Base-by-base conservation (phyloP, 2,329 filamentous ascomycete genomes). In the Pseudopithomyces chartarum region DNA sequence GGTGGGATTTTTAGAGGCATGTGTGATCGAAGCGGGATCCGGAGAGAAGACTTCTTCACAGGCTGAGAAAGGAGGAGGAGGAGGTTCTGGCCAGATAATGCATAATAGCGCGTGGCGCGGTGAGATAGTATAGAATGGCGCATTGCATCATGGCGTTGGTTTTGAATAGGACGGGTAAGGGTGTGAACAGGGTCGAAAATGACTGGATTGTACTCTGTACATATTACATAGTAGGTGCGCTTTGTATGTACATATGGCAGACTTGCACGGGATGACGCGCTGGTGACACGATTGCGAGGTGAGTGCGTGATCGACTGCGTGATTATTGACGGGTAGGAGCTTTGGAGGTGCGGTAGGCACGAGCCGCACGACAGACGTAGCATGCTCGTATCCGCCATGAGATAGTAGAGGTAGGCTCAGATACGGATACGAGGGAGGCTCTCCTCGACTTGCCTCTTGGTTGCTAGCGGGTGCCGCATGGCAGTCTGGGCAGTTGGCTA, bases 11-110 rank as follows among this genome's bases (percentile, higher is more conserved):
- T 98, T 76, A 84, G 89, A 63, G 82, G 89, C 34, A 97, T 97
- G 93, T 97, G 93, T 72, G 91, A 96, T 43, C 82, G 90, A 48
- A 93, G 90, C 69, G 91, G 91, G 1, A 96, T 97, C 66, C 73
- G 79, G 33, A 73, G 79, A 52, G 79, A 81, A 49, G 81, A 84
- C 63, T 82, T 84, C 64, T 63, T 69, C 32, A 52, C 54, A 45
- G 23, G n/a, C 39, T 40, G 48, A 49, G 26, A 36, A 20, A 1
- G 10, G 44, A 13, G 26, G 11, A 20, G 5, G 8, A 10, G 43
- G 43, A 19, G 10, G 17, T 45, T 32, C 26, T 34, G 8, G 29
- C 10, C 26, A 2, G n/a, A 22, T 12, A 17, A 22, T 47, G n/a
- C 17, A 33, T 47, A 8, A 8, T 47, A 47, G 44, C 44, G 44